phyloP scores from a whole-genome alignment of 768 basidiomycete species.

The Hypholoma sublateritium region DNA sequence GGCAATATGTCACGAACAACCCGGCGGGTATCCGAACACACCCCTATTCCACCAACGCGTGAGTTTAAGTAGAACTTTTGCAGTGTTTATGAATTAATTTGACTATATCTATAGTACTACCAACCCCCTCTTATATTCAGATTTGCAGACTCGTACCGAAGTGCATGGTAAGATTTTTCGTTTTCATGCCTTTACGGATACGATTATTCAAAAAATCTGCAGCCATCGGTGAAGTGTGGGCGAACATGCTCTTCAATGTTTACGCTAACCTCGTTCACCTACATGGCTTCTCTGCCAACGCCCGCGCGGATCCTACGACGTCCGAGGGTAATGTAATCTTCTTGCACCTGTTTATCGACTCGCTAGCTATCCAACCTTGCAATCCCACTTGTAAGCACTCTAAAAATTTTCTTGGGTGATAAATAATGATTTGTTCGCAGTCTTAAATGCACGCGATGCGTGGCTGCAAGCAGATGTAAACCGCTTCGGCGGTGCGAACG shows the following conservation, averaged over 20 bases:
- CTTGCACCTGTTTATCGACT: slow-evolving; percentile 23
- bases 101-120: no score
- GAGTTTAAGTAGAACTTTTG: no score
- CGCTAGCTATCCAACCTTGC: slow-evolving; percentile 22
- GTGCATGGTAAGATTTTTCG: slow-evolving; percentile 43
- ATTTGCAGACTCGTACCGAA: slow-evolving; percentile 31
- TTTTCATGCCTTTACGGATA: no score
- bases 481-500: slow-evolving; percentile 36
- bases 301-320: slow-evolving; percentile 22
- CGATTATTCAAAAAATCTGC: no score
- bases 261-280: slow-evolving; percentile 34
- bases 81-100: no score
- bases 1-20: slow-evolving; percentile 53
- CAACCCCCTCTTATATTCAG: slow-evolving; percentile 39
- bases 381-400: slow-evolving; percentile 21
- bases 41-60: slow-evolving; percentile 51
- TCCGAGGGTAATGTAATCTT: slow-evolving; percentile 23
- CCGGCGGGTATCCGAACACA: slow-evolving; percentile 52
- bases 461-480: slow-evolving; percentile 41
- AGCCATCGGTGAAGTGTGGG: slow-evolving; percentile 56
- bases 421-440: slow-evolving; percentile 17
- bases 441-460: slow-evolving; percentile 41
- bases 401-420: background rate
- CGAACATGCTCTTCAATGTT: slow-evolving; percentile 41
- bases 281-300: slow-evolving; percentile 33